Conservation (phyloP, 1,284 basidiomycete species). For the Albatrellus sp. region DNA sequence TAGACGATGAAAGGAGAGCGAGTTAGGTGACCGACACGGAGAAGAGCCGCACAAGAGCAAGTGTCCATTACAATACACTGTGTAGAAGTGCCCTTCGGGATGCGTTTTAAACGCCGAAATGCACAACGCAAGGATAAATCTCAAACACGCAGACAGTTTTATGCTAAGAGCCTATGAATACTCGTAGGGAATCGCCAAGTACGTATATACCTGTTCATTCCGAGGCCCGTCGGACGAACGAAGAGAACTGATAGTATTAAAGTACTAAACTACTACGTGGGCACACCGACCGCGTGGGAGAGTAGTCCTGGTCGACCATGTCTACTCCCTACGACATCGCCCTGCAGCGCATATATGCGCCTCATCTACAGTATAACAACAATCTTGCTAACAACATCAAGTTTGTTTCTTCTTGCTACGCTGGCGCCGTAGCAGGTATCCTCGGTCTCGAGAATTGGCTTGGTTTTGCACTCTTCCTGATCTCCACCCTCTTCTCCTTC, state of each 20-base stretch:
- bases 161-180: too few species aligned
- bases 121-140: too few species aligned
- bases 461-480: conserved; percentile 71
- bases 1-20: neutral
- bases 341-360: conserved; percentile 50
- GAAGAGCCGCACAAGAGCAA: too few species aligned
- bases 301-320: conserved; percentile 1
- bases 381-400: conserved; percentile 48
- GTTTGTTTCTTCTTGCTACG: conserved; percentile 71
- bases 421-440: conserved; percentile 76
- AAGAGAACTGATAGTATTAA: neutral
- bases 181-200: too few species aligned
- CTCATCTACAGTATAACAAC: conserved; percentile 63
- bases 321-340: conserved; percentile 31
- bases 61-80: neutral
- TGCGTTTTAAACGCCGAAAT: too few species aligned
- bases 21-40: neutral
- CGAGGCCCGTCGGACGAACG: too few species aligned
- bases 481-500: conserved; percentile 55
- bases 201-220: too few species aligned
- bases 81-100: neutral
- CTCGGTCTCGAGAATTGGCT: conserved; percentile 74
- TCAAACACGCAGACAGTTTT: too few species aligned
- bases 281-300: too few species aligned
- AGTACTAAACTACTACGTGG: neutral